A percentile compares a stretch with the other conserved stretches of the same genome.
phyloP scores from a whole-genome alignment of 2,329 filamentous ascomycete genomes.

The Arthrobotrys iridis region DNA sequence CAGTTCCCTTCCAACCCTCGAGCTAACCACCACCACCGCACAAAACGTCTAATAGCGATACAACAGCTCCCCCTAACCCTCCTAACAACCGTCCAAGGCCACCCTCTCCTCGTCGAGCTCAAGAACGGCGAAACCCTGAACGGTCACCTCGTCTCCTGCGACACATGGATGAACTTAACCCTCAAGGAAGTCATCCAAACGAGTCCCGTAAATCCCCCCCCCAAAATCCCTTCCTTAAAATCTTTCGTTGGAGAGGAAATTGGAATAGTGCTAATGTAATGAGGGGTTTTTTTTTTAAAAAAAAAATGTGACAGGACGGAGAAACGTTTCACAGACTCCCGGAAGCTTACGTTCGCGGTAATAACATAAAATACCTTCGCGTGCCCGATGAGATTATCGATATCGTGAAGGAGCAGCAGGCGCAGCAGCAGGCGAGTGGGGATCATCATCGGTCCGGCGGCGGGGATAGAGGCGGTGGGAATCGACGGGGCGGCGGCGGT shows the following conservation, averaged over 20 bases:
- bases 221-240: not conserved
- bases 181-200: conserved; percentile 97
- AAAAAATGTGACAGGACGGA: conserved; percentile 37
- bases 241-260: not conserved
- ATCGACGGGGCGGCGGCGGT: conserved; percentile 67
- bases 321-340: conserved; percentile 92
- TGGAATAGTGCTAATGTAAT: not conserved
- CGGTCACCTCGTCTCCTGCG: conserved; percentile 93
- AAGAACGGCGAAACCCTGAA: conserved; percentile 98
- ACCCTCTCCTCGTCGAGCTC: conserved; percentile 96
- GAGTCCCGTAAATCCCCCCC: conserved; percentile 71
- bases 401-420: conserved; percentile 89
- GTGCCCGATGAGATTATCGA: conserved; percentile 98
- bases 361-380: conserved; percentile 98
- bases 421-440: conserved; percentile 69
- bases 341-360: conserved; percentile 95
- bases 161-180: conserved; percentile 99
- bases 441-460: conserved; percentile 66
- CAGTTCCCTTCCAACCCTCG: not conserved
- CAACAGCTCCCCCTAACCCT: conserved; percentile 77
- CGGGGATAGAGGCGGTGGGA: conserved; percentile 60
- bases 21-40: not conserved
- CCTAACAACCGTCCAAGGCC: conserved; percentile 93
- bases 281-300: too few relatives aligned
- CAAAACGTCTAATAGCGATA: not conserved